Conservation (phyloP, 2,329 filamentous ascomycete genomes). For the Emydomyces testavorans region DNA sequence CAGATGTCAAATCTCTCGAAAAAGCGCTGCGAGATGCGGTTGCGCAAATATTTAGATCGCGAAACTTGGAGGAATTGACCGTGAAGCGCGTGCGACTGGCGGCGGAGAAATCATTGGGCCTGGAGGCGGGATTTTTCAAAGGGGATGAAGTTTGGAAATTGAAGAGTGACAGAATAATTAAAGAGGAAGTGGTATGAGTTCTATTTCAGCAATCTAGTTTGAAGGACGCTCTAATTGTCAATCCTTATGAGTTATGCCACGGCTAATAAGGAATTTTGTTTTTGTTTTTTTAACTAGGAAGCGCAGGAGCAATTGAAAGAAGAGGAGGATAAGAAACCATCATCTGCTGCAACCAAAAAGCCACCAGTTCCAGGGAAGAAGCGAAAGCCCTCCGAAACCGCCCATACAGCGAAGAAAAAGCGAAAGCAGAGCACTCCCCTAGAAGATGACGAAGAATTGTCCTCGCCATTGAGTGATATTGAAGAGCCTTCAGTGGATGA, state of each 20-base stretch:
- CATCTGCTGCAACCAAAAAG: conserved; percentile 6
- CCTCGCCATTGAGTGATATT: neutral
- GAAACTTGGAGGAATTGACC: conserved; percentile 43
- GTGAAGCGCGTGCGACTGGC: conserved; percentile 45
- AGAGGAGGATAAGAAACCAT: conserved; percentile 8
- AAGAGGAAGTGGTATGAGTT: conserved; percentile 39
- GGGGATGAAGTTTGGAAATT: conserved; percentile 43
- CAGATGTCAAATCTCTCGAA: conserved; percentile 29
- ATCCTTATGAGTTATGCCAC: neutral
- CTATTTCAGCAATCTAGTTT: neutral
- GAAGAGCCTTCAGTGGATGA: neutral
- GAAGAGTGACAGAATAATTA: conserved; percentile 44
- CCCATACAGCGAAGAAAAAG: conserved; percentile 25
- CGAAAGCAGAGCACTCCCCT: conserved; percentile 24
- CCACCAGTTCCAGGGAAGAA: too few relatives aligned
- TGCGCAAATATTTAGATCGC: conserved; percentile 26
- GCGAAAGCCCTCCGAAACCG: conserved; percentile 19
- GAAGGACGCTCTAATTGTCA: neutral
- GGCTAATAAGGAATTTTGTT: neutral
- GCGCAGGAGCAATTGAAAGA: conserved; percentile 23
- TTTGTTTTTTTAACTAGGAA: conserved; percentile 22
- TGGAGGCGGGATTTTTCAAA: conserved; percentile 47
- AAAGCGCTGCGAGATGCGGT: conserved; percentile 31
- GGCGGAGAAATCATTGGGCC: conserved; percentile 41
- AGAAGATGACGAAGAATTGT: conserved; percentile 9